A percentile compares a stretch with the other conserved stretches of the same genome.
Conservation (phyloP, 352 stramenopile species). For the Globisporangium nodosum region DNA sequence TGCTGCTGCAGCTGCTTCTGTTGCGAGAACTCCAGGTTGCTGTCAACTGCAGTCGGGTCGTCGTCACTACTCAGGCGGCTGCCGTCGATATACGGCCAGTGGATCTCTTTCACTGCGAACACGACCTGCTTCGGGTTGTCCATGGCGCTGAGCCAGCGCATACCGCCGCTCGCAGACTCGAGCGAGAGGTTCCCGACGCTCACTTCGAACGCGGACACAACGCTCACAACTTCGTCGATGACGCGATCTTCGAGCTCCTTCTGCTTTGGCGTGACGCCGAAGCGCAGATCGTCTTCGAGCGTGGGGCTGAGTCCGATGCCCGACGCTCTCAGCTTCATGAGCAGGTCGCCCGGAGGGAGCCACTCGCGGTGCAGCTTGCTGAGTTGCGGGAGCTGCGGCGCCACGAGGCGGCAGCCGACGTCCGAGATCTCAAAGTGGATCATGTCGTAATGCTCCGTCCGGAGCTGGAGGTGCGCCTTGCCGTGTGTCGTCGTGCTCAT, state of each 20-base stretch:
- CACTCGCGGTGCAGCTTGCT: conserved; percentile 25
- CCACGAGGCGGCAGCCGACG: conserved; percentile 45
- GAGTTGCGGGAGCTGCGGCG: conserved; percentile 43
- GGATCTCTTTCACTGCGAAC: conserved; percentile 71
- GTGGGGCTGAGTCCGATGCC: conserved; percentile 61
- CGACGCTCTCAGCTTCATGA: conserved; percentile 44
- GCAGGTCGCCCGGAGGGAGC: conserved; percentile 48
- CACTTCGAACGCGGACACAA: conserved; percentile 64
- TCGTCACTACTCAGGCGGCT: conserved; percentile 6
- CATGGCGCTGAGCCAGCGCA: conserved; percentile 25
- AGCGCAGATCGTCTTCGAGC: conserved; percentile 25
- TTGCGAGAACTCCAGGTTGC: neutral
- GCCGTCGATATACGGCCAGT: conserved; percentile 66
- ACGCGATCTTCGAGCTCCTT: conserved; percentile 67
- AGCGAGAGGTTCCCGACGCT: conserved; percentile 31
- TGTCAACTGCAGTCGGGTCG: neutral
- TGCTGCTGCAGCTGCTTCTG: neutral
- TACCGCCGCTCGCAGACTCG: conserved; percentile 16
- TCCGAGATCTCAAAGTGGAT: conserved; percentile 72
- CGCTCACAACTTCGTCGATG: conserved; percentile 57
- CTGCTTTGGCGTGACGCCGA: conserved; percentile 41
- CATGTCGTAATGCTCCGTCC: conserved; percentile 41
- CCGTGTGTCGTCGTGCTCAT: conserved; percentile 39
- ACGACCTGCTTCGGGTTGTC: conserved; percentile 54
- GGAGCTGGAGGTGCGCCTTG: conserved; percentile 42